Evolutionary conservation across 2,329 filamentous ascomycete genomes (phyloP).

Genomic region (Endoconidiophora laricicola): DNA sequence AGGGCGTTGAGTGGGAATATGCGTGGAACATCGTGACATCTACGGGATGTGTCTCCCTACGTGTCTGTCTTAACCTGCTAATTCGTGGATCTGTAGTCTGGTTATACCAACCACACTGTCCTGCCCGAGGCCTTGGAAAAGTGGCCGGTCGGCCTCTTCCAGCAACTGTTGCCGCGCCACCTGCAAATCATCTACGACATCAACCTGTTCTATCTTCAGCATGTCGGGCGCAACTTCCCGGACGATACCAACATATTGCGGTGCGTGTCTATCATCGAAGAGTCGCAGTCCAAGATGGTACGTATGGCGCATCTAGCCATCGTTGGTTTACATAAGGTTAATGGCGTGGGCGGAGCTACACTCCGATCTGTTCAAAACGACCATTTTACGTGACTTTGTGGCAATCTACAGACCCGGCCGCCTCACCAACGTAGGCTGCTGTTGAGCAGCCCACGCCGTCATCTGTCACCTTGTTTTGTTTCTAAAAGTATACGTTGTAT

Average conservation of each 20-base stretch:
- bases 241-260: slow-evolving; percentile 71
- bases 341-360: slow-evolving; percentile 91
- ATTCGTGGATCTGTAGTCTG: slow-evolving; percentile 37
- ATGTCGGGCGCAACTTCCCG: slow-evolving; percentile 78
- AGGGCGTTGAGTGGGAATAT: slow-evolving; percentile 83
- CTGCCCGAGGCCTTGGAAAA: slow-evolving; percentile 94
- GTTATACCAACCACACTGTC: slow-evolving; percentile 97
- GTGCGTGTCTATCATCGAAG: slow-evolving; percentile 93
- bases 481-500: too few relatives aligned
- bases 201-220: slow-evolving; percentile 84
- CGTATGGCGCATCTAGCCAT: slow-evolving; percentile 93
- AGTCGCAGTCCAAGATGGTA: slow-evolving; percentile 93
- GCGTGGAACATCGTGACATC: slow-evolving; percentile 69
- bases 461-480: too few relatives aligned
- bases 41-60: slow-evolving; percentile 33
- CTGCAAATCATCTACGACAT: slow-evolving; percentile 97
- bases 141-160: slow-evolving; percentile 86
- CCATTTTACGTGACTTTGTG: slow-evolving; percentile 99
- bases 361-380: slow-evolving; percentile 94
- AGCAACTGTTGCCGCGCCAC: slow-evolving; percentile 84
- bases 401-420: slow-evolving; percentile 89
- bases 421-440: slow-evolving; percentile 65
- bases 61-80: background rate
- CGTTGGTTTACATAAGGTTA: slow-evolving; percentile 97
- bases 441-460: too few relatives aligned